Conservation (phyloP, 2,329 filamentous ascomycete genomes). For the Eutypella sp. region DNA sequence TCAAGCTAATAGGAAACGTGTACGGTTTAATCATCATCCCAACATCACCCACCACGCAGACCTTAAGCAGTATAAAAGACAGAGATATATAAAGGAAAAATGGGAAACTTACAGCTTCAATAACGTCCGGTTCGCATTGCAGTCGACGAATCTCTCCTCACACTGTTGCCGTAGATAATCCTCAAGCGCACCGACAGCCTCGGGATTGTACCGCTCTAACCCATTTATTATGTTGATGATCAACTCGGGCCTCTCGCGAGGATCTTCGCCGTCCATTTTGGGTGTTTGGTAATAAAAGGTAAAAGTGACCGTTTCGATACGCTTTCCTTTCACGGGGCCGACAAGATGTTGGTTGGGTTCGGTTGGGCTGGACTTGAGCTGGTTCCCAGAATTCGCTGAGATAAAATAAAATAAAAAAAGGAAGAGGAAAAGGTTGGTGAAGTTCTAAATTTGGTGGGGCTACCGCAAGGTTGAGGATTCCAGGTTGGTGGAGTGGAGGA, state of each 20-base stretch:
- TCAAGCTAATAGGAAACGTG: conserved; percentile 99
- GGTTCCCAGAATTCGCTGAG: no score
- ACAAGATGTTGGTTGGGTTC: background rate
- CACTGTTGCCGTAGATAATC: conserved; percentile 93
- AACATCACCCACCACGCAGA: conserved; percentile 13
- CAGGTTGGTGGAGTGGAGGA: no score
- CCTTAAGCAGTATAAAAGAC: conserved; percentile 10
- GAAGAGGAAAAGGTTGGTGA: no score
- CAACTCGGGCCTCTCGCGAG: conserved; percentile 84
- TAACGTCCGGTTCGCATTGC: conserved; percentile 92
- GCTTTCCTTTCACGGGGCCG: no score
- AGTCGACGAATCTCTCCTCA: conserved; percentile 89
- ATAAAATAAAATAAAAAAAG: no score
- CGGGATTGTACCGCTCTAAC: conserved; percentile 96
- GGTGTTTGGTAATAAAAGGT: conserved; percentile 19
- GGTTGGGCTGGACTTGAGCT: no score
- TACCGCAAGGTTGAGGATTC: no score
- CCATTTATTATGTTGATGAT: conserved; percentile 94
- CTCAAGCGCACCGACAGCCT: conserved; percentile 90
- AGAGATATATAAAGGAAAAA: conserved; percentile 10
- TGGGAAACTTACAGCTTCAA: conserved; percentile 81
- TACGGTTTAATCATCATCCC: conserved; percentile 70
- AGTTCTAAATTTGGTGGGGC: no score
- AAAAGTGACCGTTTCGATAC: no score
- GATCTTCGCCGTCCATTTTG: conserved; percentile 73